Conservation (phyloP, 2,329 filamentous ascomycete species). For the Fonsecaea pugnacius region DNA sequence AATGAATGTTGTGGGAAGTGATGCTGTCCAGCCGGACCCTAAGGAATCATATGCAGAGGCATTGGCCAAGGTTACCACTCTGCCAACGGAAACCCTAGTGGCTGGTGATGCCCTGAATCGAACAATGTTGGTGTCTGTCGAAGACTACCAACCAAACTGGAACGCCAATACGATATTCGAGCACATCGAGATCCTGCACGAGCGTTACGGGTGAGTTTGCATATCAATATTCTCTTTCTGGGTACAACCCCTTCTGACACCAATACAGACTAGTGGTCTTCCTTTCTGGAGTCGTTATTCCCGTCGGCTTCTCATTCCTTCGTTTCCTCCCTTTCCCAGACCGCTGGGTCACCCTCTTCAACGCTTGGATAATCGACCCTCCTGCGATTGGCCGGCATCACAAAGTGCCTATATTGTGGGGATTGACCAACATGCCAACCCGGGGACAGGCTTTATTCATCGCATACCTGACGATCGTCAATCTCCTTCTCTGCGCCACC, state of each 20-base stretch:
- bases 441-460: slow-evolving; percentile 40
- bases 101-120: slow-evolving; percentile 4
- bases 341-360: slow-evolving; percentile 12
- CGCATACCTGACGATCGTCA: slow-evolving; percentile 38
- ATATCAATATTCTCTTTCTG: neutral
- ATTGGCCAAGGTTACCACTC: slow-evolving; percentile 6
- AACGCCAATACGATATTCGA: slow-evolving; percentile 14
- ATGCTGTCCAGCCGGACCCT: slow-evolving; percentile 7
- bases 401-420: slow-evolving; percentile 29
- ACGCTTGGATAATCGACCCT: slow-evolving; percentile 15
- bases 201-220: slow-evolving; percentile 9
- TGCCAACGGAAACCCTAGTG: slow-evolving; percentile 4
- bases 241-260: neutral
- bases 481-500: slow-evolving; percentile 40
- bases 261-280: slow-evolving; percentile 11
- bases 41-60: slow-evolving; percentile 14
- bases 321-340: slow-evolving; percentile 8
- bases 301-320: slow-evolving; percentile 15
- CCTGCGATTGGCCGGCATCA: slow-evolving; percentile 8
- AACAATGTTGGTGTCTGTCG: slow-evolving; percentile 6
- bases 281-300: slow-evolving; percentile 13
- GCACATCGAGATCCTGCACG: slow-evolving; percentile 6
- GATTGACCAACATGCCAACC: slow-evolving; percentile 35
- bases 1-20: slow-evolving; percentile 31
- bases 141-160: slow-evolving; percentile 9